Base-by-base conservation (phyloP, 257 asterid genomes). In the Plantago elongata region DNA sequence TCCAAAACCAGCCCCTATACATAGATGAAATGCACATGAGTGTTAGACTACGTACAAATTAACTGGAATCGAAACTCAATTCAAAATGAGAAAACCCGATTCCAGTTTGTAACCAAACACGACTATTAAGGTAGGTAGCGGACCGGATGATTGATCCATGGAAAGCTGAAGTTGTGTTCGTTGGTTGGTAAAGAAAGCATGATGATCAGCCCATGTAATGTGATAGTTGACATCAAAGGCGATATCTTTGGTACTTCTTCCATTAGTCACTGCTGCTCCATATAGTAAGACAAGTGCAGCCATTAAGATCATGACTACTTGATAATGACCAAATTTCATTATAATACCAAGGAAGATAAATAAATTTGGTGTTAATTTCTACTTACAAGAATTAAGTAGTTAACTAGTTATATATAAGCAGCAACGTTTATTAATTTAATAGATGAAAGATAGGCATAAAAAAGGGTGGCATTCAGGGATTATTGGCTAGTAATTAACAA, bases 1-100 rank as follows among this genome's bases (percentile, higher is more conserved):
- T 60, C 57, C 88, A 69, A 88, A 82, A 4, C 95, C 96, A 54
- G 96, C 68, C 58, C 96, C 96, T 88, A 54, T 34, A 34, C 8
- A 3, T 27, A 44, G n/a, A n/a, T n/a, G n/a, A n/a, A n/a, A n/a
- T n/a, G n/a, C n/a, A n/a, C n/a, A n/a, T n/a, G n/a, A n/a, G n/a
- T n/a, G n/a, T n/a, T n/a, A n/a, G n/a, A n/a, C n/a, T n/a, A n/a
- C n/a, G n/a, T n/a, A n/a, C n/a, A n/a, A n/a, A n/a, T n/a, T n/a
- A n/a, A n/a, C n/a, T n/a, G n/a, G n/a, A n/a, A n/a, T n/a, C n/a
- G n/a, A n/a, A n/a, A n/a, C n/a, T n/a, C n/a, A n/a, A n/a, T n/a
- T n/a, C n/a, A n/a, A n/a, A n/a, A n/a, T n/a, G n/a, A n/a, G n/a
- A n/a, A n/a, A n/a, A n/a, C n/a, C n/a, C n/a, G n/a, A n/a, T n/a